Evolutionary conservation across 495 filamentous ascomycete species (phyloP), one percentile per base, ranked within the genome.

Genomic region (Platismatia glauca): DNA sequence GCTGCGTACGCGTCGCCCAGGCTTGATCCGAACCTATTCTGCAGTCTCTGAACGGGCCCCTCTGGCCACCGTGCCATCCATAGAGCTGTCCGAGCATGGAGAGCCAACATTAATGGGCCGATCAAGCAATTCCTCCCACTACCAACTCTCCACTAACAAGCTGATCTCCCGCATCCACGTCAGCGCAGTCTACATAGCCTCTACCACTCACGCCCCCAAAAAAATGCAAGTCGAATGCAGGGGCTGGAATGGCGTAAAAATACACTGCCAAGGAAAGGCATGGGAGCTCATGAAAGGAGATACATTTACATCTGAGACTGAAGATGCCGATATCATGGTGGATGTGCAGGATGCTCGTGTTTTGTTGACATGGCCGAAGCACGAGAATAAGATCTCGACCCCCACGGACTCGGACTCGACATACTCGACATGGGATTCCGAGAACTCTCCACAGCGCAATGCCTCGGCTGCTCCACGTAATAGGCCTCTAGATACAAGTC

Each of bases 291-390:
- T 77, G 53, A 97, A 95, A 76, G 91, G 88, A 9, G 91, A 95
- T 73, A 86, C 84, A 34, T 98, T 96, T 74, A 87, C 85, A 33
- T 95, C 92, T 60, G 90, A 95, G 74, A 92, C 90, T 48, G 91
- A 93, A 71, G 81, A 86, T 69, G 87, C 85, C 39, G 90, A 96
- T 70, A 92, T 98, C 70, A 95, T 98, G 87, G 77, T 97, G 61
- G 91, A 97, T 76, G 91, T 97, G 37, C 90, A 95, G 61, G 91
- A 97, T 68, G 86, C 93, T 57, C 85, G 94, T 53, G 91, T 97
- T 9, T 75, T 95, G 72, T 74, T 98, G 57, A 82, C 83, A 71
- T 98, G 94, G 94, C 94, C 94, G 34, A 81, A 76, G 61, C 78
- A 72, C 22, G 82, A 85, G 60, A 74, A 78, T 52, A 86, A 84